Evolutionary conservation across 768 basidiomycete species (phyloP).

Genomic region (Pleurotus salmoneostramineus): DNA sequence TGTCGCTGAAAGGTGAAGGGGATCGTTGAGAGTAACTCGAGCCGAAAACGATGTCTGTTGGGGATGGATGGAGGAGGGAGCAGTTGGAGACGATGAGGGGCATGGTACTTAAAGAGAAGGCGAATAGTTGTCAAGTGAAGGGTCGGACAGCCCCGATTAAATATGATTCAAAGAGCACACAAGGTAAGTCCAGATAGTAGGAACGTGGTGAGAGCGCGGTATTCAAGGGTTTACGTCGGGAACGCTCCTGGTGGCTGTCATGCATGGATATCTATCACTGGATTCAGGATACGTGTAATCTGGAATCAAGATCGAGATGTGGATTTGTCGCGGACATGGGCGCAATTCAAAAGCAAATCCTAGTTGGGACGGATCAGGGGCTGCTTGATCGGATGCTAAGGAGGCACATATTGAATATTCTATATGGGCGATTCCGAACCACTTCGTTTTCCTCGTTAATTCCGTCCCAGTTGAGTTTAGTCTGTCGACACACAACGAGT

Average conservation of each 20-base stretch:
- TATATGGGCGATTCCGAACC: slow-evolving; percentile 3
- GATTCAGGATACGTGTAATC: slow-evolving; percentile 9
- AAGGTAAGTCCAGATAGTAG: slow-evolving; percentile 5
- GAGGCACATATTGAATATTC: not conserved
- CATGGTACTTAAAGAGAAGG: slow-evolving; percentile 4
- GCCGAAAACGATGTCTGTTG: not conserved
- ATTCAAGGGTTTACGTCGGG: slow-evolving; percentile 9
- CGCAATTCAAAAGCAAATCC: slow-evolving; percentile 6
- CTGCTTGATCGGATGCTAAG: slow-evolving; percentile 3
- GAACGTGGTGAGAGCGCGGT: slow-evolving; percentile 6
- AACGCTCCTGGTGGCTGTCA: slow-evolving; percentile 6
- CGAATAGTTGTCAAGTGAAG: slow-evolving; percentile 2
- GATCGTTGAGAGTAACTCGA: not conserved
- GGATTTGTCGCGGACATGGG: slow-evolving; percentile 8
- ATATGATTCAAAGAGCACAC: not conserved
- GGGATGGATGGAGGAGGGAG: not conserved
- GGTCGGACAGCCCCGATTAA: slow-evolving; percentile 8
- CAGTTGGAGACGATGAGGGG: not conserved
- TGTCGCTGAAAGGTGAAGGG: not conserved
- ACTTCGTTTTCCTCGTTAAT: not conserved
- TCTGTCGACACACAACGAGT: not conserved
- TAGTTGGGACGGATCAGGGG: slow-evolving; percentile 6
- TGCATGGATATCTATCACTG: slow-evolving; percentile 2
- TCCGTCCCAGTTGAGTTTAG: not conserved
- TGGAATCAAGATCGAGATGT: slow-evolving; percentile 6